Evolutionary conservation across 495 filamentous ascomycete genomes (phyloP).

Genomic region (Lasiosphaeris hirsuta): DNA sequence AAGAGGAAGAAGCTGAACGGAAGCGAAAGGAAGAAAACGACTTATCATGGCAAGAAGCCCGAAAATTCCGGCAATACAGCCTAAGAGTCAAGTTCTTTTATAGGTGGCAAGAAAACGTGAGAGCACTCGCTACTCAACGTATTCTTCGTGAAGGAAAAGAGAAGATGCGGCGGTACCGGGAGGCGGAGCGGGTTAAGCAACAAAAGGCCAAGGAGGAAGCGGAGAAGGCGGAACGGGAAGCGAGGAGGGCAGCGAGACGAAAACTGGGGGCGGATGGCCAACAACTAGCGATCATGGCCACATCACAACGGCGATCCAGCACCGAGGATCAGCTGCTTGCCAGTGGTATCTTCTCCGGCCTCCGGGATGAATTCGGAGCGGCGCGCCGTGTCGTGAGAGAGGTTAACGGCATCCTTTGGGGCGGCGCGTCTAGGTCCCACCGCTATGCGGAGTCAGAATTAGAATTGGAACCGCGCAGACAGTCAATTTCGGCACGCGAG

Average conservation of each 20-base stretch:
- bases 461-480: conserved; percentile 19
- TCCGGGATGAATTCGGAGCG: conserved; percentile 34
- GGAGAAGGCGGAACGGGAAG: conserved; percentile 26
- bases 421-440: not conserved
- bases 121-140: conserved; percentile 24
- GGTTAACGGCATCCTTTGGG: not conserved
- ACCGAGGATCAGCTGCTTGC: conserved; percentile 42
- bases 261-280: conserved; percentile 19
- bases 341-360: conserved; percentile 38
- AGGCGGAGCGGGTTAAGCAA: conserved; percentile 22
- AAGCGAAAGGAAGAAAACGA: conserved; percentile 41
- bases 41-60: conserved; percentile 34
- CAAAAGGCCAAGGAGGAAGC: conserved; percentile 34
- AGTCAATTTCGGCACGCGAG: not conserved
- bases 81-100: conserved; percentile 48
- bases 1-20: conserved; percentile 35
- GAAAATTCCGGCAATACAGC: conserved; percentile 37
- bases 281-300: conserved; percentile 20
- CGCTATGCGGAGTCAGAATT: conserved; percentile 22
- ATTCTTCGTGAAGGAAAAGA: conserved; percentile 36
- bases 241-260: conserved; percentile 22
- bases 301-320: conserved; percentile 1
- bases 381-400: conserved; percentile 29
- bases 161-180: conserved; percentile 26
- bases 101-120: conserved; percentile 43